Evolutionary conservation across 2,329 filamentous ascomycete species (phyloP).

Genomic region (Pyrenochaeta sp.): DNA sequence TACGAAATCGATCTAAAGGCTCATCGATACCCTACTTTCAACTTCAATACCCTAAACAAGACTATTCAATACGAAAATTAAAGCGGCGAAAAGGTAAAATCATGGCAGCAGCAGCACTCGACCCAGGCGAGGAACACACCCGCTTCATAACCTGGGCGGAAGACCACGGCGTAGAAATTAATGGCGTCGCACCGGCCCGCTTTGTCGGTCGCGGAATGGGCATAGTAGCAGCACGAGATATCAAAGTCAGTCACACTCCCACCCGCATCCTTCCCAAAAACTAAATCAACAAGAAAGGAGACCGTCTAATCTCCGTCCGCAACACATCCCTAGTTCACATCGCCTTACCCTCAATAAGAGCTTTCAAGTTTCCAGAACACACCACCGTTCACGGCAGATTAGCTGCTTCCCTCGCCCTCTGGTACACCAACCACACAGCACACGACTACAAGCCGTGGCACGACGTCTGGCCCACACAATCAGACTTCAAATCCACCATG

Average conservation of each 20-base stretch:
- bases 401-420: conserved; percentile 70
- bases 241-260: conserved; percentile 63
- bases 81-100: neutral
- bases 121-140: conserved; percentile 53
- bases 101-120: conserved; percentile 45
- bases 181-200: conserved; percentile 71
- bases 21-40: neutral
- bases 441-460: conserved; percentile 65
- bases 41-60: neutral
- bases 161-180: conserved; percentile 69
- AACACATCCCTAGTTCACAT: conserved; percentile 68
- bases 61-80: neutral
- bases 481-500: conserved; percentile 67
- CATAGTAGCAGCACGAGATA: conserved; percentile 72
- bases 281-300: conserved; percentile 59
- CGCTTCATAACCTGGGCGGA: conserved; percentile 74
- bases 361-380: conserved; percentile 59
- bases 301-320: conserved; percentile 72
- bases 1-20: too few species aligned
- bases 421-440: conserved; percentile 51
- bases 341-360: conserved; percentile 62
- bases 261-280: neutral
- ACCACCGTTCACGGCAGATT: conserved; percentile 75
- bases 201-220: conserved; percentile 80
- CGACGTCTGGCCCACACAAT: conserved; percentile 69